Evolutionary conservation across 148 eudicot species (phyloP), one percentile per base, ranked within the genome.

Genomic region (Heliosperma pusillum): DNA sequence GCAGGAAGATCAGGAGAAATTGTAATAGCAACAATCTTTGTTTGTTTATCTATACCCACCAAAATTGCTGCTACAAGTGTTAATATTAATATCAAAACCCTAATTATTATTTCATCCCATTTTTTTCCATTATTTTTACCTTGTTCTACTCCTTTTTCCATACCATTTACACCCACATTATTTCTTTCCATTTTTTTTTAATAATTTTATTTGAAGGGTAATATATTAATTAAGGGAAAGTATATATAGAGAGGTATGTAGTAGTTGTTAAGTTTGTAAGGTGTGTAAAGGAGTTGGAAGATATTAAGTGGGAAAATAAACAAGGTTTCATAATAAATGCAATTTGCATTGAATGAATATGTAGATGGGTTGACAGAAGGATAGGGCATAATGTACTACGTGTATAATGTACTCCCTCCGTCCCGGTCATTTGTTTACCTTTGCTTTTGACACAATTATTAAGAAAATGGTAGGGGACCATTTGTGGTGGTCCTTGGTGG

Each of bases 21-120:
- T 17, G 77, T 19, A 4, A 92, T 7, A 22, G 87, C 66, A 70
- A 91, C 85, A 21, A 74, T 44, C 76, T 82, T 79, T 1, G 90
- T 83, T 75, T 93, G 87, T 75, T 87, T 90, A 59, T 91, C 76
- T 26, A 85, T 74, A 26, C 92, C 98, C 44, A 91, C 70, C 42
- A 93, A 55, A 20, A 93, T 66, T 0, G 98, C 89, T 1, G 96
- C 98, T 16, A 72, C 75, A 4, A 91, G 74, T 2, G 90, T 83
- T 10, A 89, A 70, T 3, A 77, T 42, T 70, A 88, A 70, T 1
- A 82, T 88, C 73, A 89, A 58, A 5, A 81, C 70, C 87, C 98
- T 87, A 72, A 89, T 22, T 8, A 56, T 82, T 66, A 88, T 21
- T 13, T 85, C 95, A 9, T 56, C 17, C 33, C 75, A 30, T 26